Percentiles rank a stretch among this genome's conserved stretches.
These are phyloP conservation scores for Tubosaeta sp. DNA, from an alignment of 768 basidiomycete species.

Conservation along the genomic window DNA sequence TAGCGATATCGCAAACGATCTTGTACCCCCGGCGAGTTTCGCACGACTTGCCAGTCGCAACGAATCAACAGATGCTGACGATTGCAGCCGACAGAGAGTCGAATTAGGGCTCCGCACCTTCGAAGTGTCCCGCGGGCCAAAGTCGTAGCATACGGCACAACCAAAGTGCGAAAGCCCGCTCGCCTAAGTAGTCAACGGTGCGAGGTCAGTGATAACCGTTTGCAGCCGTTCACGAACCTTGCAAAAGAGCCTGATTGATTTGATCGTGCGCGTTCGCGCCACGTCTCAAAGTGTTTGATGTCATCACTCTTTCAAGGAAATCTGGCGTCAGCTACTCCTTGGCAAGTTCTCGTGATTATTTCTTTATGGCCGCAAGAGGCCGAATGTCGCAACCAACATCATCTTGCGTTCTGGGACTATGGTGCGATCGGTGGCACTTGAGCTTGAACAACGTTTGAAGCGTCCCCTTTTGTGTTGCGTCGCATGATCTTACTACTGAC, in stretches of 20 bases:
- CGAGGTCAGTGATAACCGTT: background rate
- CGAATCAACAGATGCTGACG: background rate
- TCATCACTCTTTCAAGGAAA: background rate
- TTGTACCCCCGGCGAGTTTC: background rate
- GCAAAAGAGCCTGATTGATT: background rate
- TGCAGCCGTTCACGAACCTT: background rate
- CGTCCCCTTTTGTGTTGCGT: background rate
- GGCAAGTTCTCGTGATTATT: background rate
- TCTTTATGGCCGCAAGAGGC: background rate
- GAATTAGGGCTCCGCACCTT: too few species aligned
- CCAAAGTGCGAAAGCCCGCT: background rate
- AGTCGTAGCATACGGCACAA: background rate
- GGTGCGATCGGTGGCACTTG: background rate
- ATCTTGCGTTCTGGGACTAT: background rate
- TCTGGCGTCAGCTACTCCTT: too few species aligned
- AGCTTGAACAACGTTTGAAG: background rate
- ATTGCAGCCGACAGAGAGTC: background rate
- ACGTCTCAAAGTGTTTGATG: background rate
- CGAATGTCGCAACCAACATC: background rate
- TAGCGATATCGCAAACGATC: background rate
- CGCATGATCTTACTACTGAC: background rate
- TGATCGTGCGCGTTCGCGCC: background rate
- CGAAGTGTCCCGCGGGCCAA: too few species aligned
- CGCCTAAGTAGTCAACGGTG: background rate
- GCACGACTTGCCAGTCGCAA: background rate